Evolutionary conservation across 148 eudicot genomes (phyloP).

Genomic region (Rhododendron ferrugineum): DNA sequence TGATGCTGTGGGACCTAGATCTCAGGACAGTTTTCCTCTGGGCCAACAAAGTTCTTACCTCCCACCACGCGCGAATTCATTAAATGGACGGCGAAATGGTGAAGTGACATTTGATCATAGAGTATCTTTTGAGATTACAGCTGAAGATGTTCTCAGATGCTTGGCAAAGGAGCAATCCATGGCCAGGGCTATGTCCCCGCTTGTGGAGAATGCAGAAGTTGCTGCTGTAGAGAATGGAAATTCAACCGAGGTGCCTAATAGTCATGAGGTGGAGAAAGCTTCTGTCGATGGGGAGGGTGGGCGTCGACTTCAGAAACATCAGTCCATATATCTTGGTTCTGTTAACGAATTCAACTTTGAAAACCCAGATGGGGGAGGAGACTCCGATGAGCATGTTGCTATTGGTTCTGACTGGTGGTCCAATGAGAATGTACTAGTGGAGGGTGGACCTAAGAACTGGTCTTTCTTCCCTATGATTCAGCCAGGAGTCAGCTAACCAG

Average conservation of each 20-base stretch:
- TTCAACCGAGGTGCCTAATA: conserved; percentile 17
- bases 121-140: conserved; percentile 79
- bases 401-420: conserved; percentile 80
- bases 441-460: conserved; percentile 59
- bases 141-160: conserved; percentile 77
- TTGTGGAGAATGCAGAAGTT: conserved; percentile 20
- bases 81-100: conserved; percentile 33
- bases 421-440: conserved; percentile 59
- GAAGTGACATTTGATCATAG: conserved; percentile 48
- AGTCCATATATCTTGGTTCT: conserved; percentile 70
- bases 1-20: conserved; percentile 38
- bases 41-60: conserved; percentile 51
- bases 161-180: conserved; percentile 64
- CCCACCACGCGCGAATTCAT: conserved; percentile 33
- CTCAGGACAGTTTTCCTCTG: conserved; percentile 33
- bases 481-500: conserved; percentile 57
- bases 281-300: conserved; percentile 40
- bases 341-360: conserved; percentile 84
- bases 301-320: conserved; percentile 49
- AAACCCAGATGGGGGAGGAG: conserved; percentile 49
- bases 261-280: conserved; percentile 22
- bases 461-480: conserved; percentile 80
- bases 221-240: conserved; percentile 19
- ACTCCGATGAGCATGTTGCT: conserved; percentile 32
- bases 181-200: conserved; percentile 25